These are phyloP conservation scores for Diaporthe sp. DNA, from an alignment of 2,329 filamentous ascomycete species.

Conservation along the genomic window DNA sequence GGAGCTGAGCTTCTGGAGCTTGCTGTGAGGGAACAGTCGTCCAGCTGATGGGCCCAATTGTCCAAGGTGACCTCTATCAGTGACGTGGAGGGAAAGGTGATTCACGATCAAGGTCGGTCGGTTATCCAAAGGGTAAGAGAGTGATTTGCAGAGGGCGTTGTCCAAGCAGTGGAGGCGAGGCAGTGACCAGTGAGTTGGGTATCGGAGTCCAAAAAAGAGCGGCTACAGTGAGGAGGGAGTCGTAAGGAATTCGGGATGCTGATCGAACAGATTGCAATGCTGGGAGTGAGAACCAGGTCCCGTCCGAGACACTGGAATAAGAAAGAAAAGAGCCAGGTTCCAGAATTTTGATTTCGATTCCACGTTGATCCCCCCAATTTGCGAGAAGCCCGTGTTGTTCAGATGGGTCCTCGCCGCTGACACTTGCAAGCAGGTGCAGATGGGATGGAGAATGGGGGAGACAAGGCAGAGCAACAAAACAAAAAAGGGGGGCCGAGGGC, in stretches of 20 bases:
- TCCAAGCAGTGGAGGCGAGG: background rate
- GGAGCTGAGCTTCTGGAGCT: conserved; percentile 22
- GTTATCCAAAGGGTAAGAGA: conserved; percentile 5
- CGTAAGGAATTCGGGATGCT: background rate
- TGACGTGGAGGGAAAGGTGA: background rate
- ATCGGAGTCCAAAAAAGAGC: conserved; percentile 8
- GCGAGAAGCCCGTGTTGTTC: conserved; percentile 20
- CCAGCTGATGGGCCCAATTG: conserved; percentile 6
- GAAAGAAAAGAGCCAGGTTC: conserved; percentile 24
- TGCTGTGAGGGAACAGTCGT: conserved; percentile 5
- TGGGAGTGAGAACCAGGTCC: conserved; percentile 1
- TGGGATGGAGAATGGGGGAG: conserved; percentile 24
- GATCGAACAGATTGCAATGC: conserved; percentile 2
- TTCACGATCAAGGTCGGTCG: background rate
- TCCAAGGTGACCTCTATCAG: background rate
- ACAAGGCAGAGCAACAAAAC: background rate
- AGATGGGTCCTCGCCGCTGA: conserved; percentile 19
- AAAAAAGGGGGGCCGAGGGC: conserved; percentile 16
- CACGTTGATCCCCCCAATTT: conserved; percentile 32
- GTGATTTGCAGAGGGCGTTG: background rate
- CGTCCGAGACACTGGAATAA: conserved; percentile 22
- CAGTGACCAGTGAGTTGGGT: background rate
- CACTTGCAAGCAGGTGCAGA: conserved; percentile 33
- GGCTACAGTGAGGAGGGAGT: background rate
- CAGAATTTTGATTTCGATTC: conserved; percentile 30